These are phyloP conservation scores for Fallopia convolvulus DNA, from an alignment of 148 eudicot species.

Conservation along the genomic window DNA sequence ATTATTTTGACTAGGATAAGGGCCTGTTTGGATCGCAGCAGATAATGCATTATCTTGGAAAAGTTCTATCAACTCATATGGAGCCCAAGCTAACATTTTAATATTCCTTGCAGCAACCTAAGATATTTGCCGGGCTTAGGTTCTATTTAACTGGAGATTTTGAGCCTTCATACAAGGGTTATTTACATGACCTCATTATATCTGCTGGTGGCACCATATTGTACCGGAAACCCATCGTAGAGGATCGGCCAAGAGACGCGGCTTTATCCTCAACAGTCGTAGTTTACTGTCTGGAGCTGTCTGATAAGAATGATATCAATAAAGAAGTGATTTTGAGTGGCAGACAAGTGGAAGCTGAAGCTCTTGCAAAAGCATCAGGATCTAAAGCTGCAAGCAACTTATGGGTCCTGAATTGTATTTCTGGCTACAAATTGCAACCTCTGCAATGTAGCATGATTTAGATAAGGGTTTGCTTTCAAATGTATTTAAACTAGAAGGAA, in stretches of 20 bases:
- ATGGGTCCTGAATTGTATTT: constrained; percentile 80
- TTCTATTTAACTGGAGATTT: constrained; percentile 76
- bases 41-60: no score
- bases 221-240: constrained; percentile 70
- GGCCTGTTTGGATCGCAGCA: no score
- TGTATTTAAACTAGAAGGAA: background rate
- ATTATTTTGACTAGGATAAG: background rate
- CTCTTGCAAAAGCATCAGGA: constrained; percentile 50
- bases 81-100: background rate
- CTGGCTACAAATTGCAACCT: constrained; percentile 55
- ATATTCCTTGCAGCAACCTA: constrained; percentile 60
- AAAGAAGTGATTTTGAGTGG: constrained; percentile 23
- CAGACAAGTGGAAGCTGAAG: constrained; percentile 61
- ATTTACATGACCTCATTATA: constrained; percentile 67
- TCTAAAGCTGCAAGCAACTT: constrained; percentile 50
- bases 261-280: constrained; percentile 27
- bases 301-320: constrained; percentile 35
- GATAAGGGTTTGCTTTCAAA: background rate
- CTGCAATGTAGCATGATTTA: background rate
- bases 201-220: constrained; percentile 78
- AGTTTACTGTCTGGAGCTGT: constrained; percentile 61
- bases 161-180: constrained; percentile 58
- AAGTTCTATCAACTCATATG: background rate
- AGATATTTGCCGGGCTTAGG: constrained; percentile 57
- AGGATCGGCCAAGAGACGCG: constrained; percentile 12